These are phyloP conservation scores for Sugiyamaella paludigena DNA, from an alignment of 1,139 yeast species.

Conservation along the genomic window DNA sequence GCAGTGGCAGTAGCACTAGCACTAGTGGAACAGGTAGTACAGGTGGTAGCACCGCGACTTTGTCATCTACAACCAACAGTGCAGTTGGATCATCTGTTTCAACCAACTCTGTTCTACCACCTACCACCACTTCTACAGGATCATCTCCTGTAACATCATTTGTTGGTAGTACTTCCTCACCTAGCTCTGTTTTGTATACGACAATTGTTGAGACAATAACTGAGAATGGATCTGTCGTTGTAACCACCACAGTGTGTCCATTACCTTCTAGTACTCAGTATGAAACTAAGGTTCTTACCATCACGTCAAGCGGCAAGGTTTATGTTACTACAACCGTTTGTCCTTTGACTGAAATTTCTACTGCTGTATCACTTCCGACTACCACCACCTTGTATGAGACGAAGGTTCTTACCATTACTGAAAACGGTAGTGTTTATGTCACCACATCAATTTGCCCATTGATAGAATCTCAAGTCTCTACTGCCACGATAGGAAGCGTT, in stretches of 20 bases:
- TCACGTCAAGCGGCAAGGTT: constrained; percentile 1
- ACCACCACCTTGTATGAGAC: constrained; percentile 1
- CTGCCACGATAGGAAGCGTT: too few species aligned
- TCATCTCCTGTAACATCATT: constrained; percentile 10
- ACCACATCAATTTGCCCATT: constrained; percentile 9
- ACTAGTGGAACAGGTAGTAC: constrained; percentile 5
- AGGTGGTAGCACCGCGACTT: too few species aligned
- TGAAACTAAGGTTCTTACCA: constrained; percentile 6
- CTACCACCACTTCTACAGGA: constrained; percentile 1
- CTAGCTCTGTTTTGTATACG: constrained; percentile 4
- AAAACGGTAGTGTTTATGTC: not conserved
- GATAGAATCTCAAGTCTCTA: not conserved
- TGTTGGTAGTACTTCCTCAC: constrained; percentile 3
- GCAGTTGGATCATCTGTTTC: too few species aligned
- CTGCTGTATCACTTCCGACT: too few species aligned
- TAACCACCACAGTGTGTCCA: constrained; percentile 4
- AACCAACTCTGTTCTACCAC: too few species aligned
- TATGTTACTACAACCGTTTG: constrained; percentile 4
- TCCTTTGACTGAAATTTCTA: constrained; percentile 5
- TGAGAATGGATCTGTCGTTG: constrained; percentile 1
- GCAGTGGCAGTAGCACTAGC: too few species aligned
- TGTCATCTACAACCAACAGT: too few species aligned
- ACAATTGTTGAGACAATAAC: constrained; percentile 7
- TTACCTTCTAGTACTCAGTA: constrained; percentile 4
- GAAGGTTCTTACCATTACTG: not conserved